Base-by-base conservation (phyloP, 345 rosid species). In the Boechera stricta region DNA sequence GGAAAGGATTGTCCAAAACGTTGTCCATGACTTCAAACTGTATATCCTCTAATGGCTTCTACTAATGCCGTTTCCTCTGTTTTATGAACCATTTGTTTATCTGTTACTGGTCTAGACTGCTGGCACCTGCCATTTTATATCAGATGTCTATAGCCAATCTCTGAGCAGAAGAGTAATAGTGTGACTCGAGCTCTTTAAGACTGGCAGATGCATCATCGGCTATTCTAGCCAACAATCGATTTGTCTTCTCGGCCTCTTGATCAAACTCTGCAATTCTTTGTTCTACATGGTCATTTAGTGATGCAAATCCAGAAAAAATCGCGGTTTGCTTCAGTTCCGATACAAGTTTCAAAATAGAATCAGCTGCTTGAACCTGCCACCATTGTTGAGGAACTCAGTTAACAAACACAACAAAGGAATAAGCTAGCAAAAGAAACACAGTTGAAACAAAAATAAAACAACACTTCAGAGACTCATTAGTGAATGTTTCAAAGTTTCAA, bases 281-380 rank as follows among this genome's bases (percentile, higher is more conserved):
- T 75, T 92, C 98, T 0, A 90, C 96, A 74, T 95, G 91, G 52
- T 95, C 93, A 36, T 91, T 92, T 0, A 95, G 90, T 29, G 99
- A 92, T 13, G 99, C 94, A 73, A 95, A 89, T 72, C 97, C 99
- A 1, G 94, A 92, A 64, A 95, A 95, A 4, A 95, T 88, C 5
- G 96, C 97, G 1, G 97, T 92, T 82, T 90, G 98, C 75, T 94
- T 95, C 69, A 95, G 85, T 80, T 92, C 98, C 0, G 94, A 89
- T 51, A 92, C 99, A 61, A 89, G 82, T 81, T 92, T 95, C 57
- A 90, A 88, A 39, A 95, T 75, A 48, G 99, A 89, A 69, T 95
- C 97, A 44, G 97, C 94, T 69, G 97, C 96, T 72, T 90, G 97
- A 79, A 87, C 96, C 97, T 94, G 49, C 39, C 69, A 76, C 64